phyloP scores from a whole-genome alignment of 495 filamentous ascomycete genomes.

The Echria macrotheca region DNA sequence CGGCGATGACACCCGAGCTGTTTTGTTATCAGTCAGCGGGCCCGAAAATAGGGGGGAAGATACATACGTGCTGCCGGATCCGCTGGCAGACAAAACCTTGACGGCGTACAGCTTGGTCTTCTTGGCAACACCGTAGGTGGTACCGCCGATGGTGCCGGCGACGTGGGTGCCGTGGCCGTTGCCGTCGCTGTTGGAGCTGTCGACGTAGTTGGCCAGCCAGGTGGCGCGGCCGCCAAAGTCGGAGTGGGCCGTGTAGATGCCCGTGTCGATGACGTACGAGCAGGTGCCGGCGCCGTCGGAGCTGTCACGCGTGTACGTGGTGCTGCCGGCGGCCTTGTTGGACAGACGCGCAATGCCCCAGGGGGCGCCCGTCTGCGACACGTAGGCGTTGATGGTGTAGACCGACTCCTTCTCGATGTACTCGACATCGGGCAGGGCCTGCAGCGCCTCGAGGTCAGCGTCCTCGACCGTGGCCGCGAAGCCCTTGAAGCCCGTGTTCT shows the following conservation, averaged over 20 bases:
- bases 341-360: slow-evolving; percentile 61
- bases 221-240: slow-evolving; percentile 8
- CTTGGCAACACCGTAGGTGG: slow-evolving; percentile 43
- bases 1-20: slow-evolving; percentile 41
- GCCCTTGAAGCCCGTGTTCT: slow-evolving; percentile 35
- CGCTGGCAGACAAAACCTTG: slow-evolving; percentile 34
- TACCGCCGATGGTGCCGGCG: slow-evolving; percentile 16
- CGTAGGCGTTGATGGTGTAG: slow-evolving; percentile 41
- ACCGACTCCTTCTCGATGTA: slow-evolving; percentile 49
- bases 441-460: slow-evolving; percentile 36
- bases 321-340: slow-evolving; percentile 41
- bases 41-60: slow-evolving; percentile 20
- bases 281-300: slow-evolving; percentile 52
- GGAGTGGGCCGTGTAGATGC: slow-evolving; percentile 49
- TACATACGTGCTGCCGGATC: slow-evolving; percentile 40
- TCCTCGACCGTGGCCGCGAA: slow-evolving; percentile 35
- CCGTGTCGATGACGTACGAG: slow-evolving; percentile 57
- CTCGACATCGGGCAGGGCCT: slow-evolving; percentile 44
- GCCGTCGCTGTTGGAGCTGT: slow-evolving; percentile 35
- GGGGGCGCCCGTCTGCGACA: slow-evolving; percentile 47
- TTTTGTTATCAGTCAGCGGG: slow-evolving; percentile 2
- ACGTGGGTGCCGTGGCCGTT: slow-evolving; percentile 27
- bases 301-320: slow-evolving; percentile 55
- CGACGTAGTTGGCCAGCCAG: slow-evolving; percentile 13
- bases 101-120: slow-evolving; percentile 34